A percentile compares a stretch with the other conserved stretches of the same genome.
phyloP scores from a whole-genome alignment of 306 rosid genomes.

The Medicago ruthenica region DNA sequence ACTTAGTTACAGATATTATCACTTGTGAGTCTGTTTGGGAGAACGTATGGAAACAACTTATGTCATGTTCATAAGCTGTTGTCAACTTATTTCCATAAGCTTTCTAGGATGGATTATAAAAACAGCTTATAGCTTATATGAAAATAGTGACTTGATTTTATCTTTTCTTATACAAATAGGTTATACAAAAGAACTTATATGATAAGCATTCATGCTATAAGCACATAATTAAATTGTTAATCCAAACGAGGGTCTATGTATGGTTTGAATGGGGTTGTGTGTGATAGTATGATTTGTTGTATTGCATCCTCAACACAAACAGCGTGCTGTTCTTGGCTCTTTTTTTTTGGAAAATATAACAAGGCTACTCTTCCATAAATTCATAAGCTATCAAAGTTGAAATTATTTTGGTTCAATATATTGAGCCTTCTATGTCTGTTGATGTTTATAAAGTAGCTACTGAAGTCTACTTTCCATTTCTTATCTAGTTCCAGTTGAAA shows the following conservation, averaged over 20 bases:
- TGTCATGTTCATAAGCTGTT: background rate
- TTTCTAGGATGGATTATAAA: background rate
- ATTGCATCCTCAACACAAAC: background rate
- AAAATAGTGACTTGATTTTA: background rate
- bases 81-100: background rate
- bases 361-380: background rate
- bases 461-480: conserved; percentile 23
- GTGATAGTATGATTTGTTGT: background rate
- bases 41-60: background rate
- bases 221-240: background rate
- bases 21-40: background rate
- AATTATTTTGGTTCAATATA: conserved; percentile 10
- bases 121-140: background rate
- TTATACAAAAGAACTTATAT: background rate
- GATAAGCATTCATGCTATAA: background rate
- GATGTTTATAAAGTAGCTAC: conserved; percentile 18
- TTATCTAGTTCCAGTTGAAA: background rate
- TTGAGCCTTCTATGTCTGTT: background rate
- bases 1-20: background rate
- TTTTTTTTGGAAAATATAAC: no score
- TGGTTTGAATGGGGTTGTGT: background rate
- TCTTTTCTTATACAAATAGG: background rate
- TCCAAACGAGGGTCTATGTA: background rate
- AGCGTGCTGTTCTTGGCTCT: background rate
- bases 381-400: conserved; percentile 14